Conservation (phyloP, 352 stramenopile species). For the Phytophthora chlamydospora region DNA sequence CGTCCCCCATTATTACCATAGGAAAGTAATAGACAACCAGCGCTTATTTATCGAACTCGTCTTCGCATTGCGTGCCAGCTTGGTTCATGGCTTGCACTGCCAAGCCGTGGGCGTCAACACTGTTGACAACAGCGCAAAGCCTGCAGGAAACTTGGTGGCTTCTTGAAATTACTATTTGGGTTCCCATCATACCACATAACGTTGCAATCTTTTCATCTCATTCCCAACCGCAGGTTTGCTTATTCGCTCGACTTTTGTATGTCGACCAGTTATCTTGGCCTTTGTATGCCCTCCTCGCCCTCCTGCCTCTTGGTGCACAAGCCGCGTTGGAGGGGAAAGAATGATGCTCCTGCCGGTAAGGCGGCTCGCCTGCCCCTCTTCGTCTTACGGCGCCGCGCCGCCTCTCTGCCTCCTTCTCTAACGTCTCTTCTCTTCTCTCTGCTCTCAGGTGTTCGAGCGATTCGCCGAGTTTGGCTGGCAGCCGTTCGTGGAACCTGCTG, state of each 20-base stretch:
- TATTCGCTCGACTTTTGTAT: constrained; percentile 30
- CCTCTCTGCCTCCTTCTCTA: constrained; percentile 2
- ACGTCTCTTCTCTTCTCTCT: constrained; percentile 4
- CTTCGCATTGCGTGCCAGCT: background rate
- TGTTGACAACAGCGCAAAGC: too few species aligned
- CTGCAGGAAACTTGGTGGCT: background rate
- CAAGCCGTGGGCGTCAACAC: background rate
- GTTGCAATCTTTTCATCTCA: constrained; percentile 2
- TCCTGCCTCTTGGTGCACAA: constrained; percentile 39
- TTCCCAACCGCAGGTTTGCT: background rate
- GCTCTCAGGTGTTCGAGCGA: constrained; percentile 65
- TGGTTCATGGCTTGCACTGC: too few species aligned
- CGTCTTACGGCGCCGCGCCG: background rate
- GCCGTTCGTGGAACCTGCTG: constrained; percentile 75
- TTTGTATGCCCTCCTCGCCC: background rate
- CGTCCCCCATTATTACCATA: constrained; percentile 34
- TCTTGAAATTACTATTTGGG: too few species aligned
- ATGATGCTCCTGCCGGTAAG: constrained; percentile 53
- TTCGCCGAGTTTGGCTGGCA: constrained; percentile 84
- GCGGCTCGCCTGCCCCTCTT: constrained; percentile 6
- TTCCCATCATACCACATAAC: constrained; percentile 1
- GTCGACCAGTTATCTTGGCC: constrained; percentile 1
- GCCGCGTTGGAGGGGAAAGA: constrained; percentile 37
- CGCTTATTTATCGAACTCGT: constrained; percentile 18
- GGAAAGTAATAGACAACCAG: constrained; percentile 39